A percentile compares a stretch with the other conserved stretches of the same genome.
phyloP scores from a whole-genome alignment of 495 filamentous ascomycete species.

The Platismatia glauca region DNA sequence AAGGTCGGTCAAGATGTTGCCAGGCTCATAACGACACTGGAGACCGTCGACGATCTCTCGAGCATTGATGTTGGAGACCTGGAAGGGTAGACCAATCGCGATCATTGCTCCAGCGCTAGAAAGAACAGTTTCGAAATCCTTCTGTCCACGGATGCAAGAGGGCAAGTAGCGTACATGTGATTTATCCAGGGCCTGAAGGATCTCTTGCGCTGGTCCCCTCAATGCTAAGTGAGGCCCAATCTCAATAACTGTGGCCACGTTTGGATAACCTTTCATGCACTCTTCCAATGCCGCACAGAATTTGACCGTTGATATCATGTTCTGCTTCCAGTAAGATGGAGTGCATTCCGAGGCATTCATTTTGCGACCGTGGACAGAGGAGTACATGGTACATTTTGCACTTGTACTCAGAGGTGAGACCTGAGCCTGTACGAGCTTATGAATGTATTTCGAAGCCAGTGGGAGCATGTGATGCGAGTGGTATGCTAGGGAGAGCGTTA shows the following conservation, averaged over 20 bases:
- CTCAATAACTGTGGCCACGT: slow-evolving; percentile 31
- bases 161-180: slow-evolving; percentile 5
- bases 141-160: slow-evolving; percentile 13
- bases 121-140: slow-evolving; percentile 20
- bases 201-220: slow-evolving; percentile 33
- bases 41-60: slow-evolving; percentile 1
- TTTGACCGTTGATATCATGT: slow-evolving; percentile 28
- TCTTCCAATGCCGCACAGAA: slow-evolving; percentile 20
- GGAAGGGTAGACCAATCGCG: slow-evolving; percentile 12
- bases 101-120: slow-evolving; percentile 20
- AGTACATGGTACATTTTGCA: slow-evolving; percentile 13
- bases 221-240: slow-evolving; percentile 50
- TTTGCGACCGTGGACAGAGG: slow-evolving; percentile 9
- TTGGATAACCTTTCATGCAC: background rate
- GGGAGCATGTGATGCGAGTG: slow-evolving; percentile 21
- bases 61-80: slow-evolving; percentile 16
- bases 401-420: background rate
- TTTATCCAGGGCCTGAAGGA: background rate
- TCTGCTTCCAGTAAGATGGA: slow-evolving; percentile 17
- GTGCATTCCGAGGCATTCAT: slow-evolving; percentile 7
- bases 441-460: slow-evolving; percentile 6
- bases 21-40: slow-evolving; percentile 1
- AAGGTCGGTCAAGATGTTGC: slow-evolving; percentile 19
- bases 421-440: background rate
- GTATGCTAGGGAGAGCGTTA: slow-evolving; percentile 11